These are phyloP conservation scores for Orbilia brochopaga DNA, from an alignment of 2,329 filamentous ascomycete genomes.

Conservation along the genomic window DNA sequence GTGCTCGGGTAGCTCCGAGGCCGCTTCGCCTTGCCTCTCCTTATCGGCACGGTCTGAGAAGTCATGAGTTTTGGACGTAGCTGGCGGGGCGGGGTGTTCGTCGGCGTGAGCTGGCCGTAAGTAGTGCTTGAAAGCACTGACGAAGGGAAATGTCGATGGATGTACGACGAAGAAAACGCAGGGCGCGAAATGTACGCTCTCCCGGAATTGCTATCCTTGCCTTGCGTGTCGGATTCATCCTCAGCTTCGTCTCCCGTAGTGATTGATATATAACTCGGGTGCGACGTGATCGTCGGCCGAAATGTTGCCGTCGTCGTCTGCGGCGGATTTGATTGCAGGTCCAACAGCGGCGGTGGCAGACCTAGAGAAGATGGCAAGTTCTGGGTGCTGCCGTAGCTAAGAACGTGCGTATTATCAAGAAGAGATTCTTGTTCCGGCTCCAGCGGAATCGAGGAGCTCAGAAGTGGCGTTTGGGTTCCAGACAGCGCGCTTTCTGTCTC, in stretches of 20 bases:
- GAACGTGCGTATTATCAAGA: slow-evolving; percentile 12
- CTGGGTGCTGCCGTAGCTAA: slow-evolving; percentile 36
- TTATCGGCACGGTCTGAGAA: slow-evolving; percentile 34
- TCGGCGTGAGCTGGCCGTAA: slow-evolving; percentile 18
- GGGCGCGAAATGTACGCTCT: slow-evolving; percentile 35
- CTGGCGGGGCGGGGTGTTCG: slow-evolving; percentile 17
- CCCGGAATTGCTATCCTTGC: slow-evolving; percentile 18
- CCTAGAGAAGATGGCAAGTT: slow-evolving; percentile 7
- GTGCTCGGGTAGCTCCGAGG: slow-evolving; percentile 38
- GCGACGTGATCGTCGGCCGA: slow-evolving; percentile 35
- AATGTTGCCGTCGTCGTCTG: neutral
- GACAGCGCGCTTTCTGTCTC: slow-evolving; percentile 41
- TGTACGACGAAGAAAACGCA: slow-evolving; percentile 41
- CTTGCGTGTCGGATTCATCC: slow-evolving; percentile 44
- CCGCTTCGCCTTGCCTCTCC: slow-evolving; percentile 24
- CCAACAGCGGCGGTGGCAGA: slow-evolving; percentile 22
- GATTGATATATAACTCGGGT: slow-evolving; percentile 43
- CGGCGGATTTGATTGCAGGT: slow-evolving; percentile 22
- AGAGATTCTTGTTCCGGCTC: slow-evolving; percentile 44
- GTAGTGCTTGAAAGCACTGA: slow-evolving; percentile 19
- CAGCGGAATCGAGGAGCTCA: slow-evolving; percentile 46
- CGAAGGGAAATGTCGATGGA: slow-evolving; percentile 42
- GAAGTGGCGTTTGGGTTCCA: slow-evolving; percentile 41
- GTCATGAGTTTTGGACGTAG: slow-evolving; percentile 29
- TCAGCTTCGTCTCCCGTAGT: slow-evolving; percentile 48